These are phyloP conservation scores for Alternaria triticimaculans DNA, from an alignment of 2,329 filamentous ascomycete species.

Conservation along the genomic window DNA sequence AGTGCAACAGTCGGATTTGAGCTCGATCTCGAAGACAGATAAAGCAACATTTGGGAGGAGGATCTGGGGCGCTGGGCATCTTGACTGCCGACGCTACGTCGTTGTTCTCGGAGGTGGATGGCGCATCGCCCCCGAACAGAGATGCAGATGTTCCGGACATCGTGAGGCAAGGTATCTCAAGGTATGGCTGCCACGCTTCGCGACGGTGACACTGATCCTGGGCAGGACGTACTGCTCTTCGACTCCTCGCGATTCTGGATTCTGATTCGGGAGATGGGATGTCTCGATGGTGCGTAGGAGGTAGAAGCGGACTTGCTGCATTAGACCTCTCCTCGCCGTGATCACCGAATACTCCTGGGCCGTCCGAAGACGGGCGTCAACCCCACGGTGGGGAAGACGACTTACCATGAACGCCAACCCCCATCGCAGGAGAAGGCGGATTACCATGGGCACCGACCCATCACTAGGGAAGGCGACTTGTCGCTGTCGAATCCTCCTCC, in stretches of 20 bases:
- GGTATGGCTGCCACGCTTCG: background rate
- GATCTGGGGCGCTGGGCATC: background rate
- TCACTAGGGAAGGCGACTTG: background rate
- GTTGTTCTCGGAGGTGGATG: background rate
- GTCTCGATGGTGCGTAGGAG: background rate
- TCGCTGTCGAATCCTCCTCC: background rate
- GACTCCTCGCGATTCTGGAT: background rate
- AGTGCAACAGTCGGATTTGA: too few species aligned
- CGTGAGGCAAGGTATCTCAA: background rate
- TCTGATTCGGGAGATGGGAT: background rate
- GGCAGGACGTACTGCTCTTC: background rate
- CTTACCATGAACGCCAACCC: background rate
- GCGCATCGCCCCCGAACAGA: background rate
- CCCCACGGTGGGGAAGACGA: background rate
- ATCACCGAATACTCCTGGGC: background rate
- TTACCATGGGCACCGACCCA: background rate
- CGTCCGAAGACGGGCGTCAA: background rate
- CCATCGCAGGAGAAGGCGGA: background rate
- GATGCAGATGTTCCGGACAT: background rate
- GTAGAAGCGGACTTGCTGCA: background rate
- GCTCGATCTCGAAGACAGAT: too few species aligned
- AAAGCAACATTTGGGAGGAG: background rate
- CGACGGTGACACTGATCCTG: background rate
- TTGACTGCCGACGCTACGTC: background rate
- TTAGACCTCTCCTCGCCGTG: background rate